Percentiles rank a stretch among this genome's conserved stretches.
phyloP scores from a whole-genome alignment of 768 basidiomycete species.

The Sutorius australiensis region DNA sequence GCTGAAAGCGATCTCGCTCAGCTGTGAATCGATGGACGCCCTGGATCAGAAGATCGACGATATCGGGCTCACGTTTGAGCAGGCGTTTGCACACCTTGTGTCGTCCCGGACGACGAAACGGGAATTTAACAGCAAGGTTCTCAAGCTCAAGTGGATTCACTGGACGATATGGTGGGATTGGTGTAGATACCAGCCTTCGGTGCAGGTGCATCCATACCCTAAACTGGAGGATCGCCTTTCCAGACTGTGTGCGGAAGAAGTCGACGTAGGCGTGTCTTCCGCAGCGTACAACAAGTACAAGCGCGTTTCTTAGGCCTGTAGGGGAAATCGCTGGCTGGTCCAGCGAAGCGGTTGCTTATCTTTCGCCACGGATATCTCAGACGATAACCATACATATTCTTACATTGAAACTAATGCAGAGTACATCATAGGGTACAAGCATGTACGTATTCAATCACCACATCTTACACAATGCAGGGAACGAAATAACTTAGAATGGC shows the following conservation, averaged over 20 bases:
- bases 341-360: not conserved
- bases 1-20: slow-evolving; percentile 30
- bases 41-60: slow-evolving; percentile 21
- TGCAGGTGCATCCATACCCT: slow-evolving; percentile 19
- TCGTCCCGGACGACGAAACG: slow-evolving; percentile 25
- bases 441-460: not conserved
- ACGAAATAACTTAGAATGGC: slow-evolving; percentile 2
- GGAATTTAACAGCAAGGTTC: slow-evolving; percentile 23
- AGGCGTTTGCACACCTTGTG: slow-evolving; percentile 23
- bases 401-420: slow-evolving; percentile 22
- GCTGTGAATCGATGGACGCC: slow-evolving; percentile 27
- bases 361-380: not conserved
- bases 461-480: slow-evolving; percentile 5
- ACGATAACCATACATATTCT: slow-evolving; percentile 9
- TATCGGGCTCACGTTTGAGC: slow-evolving; percentile 26
- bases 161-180: slow-evolving; percentile 33
- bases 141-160: slow-evolving; percentile 29
- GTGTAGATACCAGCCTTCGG: slow-evolving; percentile 19
- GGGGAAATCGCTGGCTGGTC: slow-evolving; percentile 8
- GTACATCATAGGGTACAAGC: slow-evolving; percentile 12
- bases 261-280: slow-evolving; percentile 30
- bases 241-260: slow-evolving; percentile 21
- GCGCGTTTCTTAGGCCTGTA: slow-evolving; percentile 22
- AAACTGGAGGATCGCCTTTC: slow-evolving; percentile 24
- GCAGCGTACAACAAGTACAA: slow-evolving; percentile 32